phyloP scores from a whole-genome alignment of 176 grass and related monocot genomes.

The Pharus latifolius region DNA sequence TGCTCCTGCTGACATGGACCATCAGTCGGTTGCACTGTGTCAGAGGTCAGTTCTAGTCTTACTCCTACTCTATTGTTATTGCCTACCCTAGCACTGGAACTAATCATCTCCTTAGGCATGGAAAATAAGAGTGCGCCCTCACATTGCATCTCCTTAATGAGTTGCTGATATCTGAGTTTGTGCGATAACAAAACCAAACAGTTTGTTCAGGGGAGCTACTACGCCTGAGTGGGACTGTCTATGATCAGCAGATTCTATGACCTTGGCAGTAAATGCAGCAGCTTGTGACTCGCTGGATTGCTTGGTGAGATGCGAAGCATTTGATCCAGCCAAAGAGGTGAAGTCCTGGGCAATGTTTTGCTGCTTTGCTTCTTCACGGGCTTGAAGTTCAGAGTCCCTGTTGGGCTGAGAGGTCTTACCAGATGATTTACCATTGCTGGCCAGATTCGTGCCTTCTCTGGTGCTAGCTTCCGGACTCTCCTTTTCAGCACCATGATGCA shows the following conservation, averaged over 20 bases:
- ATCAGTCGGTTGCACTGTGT: not conserved
- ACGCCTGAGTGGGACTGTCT: not conserved
- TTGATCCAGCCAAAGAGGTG: not conserved
- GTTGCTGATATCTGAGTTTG: not conserved
- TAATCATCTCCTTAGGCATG: not conserved
- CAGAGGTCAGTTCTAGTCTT: not conserved
- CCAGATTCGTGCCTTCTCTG: too few relatives aligned
- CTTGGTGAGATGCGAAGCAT: not conserved
- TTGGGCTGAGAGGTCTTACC: not conserved
- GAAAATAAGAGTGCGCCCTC: not conserved
- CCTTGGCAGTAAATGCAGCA: not conserved
- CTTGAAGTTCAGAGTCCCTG: not conserved
- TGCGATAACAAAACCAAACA: not conserved
- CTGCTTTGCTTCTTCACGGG: not conserved
- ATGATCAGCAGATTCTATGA: not conserved
- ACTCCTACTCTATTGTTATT: not conserved
- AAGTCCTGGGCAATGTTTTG: not conserved
- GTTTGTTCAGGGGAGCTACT: not conserved
- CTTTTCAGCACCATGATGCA: too few relatives aligned
- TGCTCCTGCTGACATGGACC: not conserved
- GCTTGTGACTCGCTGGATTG: not conserved
- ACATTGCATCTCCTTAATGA: not conserved
- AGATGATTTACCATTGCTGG: too few relatives aligned
- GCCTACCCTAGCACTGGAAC: not conserved
- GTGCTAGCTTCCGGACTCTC: too few relatives aligned